A percentile compares a stretch with the other conserved stretches of the same genome.
These are phyloP conservation scores for Acorus gramineus DNA, from an alignment of 106 monocot genomes.

Conservation along the genomic window DNA sequence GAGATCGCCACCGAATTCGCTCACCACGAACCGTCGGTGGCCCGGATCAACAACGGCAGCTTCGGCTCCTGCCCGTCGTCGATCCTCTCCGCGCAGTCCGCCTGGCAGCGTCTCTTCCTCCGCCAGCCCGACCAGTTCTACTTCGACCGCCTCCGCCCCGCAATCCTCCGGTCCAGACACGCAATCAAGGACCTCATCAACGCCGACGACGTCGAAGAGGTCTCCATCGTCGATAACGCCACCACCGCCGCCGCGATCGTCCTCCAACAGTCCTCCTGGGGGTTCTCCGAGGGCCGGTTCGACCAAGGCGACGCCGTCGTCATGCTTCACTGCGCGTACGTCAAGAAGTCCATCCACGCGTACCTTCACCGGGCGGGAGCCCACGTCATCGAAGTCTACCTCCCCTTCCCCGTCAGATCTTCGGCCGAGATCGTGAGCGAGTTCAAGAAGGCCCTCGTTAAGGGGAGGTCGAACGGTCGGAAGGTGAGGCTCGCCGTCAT, in stretches of 20 bases:
- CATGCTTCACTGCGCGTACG: slow-evolving; percentile 27
- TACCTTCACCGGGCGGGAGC: slow-evolving; percentile 18
- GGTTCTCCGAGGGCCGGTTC: slow-evolving; percentile 16
- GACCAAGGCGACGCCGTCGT: slow-evolving; percentile 19
- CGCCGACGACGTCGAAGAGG: slow-evolving; percentile 25
- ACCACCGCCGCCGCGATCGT: slow-evolving; percentile 30
- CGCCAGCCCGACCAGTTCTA: slow-evolving; percentile 27
- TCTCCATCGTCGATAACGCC: slow-evolving; percentile 29
- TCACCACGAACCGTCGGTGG: slow-evolving; percentile 30
- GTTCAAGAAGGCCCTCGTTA: slow-evolving; percentile 22
- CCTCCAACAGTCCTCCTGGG: slow-evolving; percentile 18
- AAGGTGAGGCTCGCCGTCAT: slow-evolving; percentile 28
- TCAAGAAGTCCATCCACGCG: slow-evolving; percentile 21
- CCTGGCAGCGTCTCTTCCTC: slow-evolving; percentile 22
- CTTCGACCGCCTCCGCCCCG: slow-evolving; percentile 19
- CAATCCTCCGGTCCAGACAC: slow-evolving; percentile 13
- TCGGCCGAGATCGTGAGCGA: slow-evolving; percentile 19
- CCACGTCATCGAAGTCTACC: slow-evolving; percentile 20
- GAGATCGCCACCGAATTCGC: slow-evolving; percentile 32
- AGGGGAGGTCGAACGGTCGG: slow-evolving; percentile 11
- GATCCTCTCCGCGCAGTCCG: slow-evolving; percentile 18
- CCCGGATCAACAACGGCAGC: slow-evolving; percentile 47
- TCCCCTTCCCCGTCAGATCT: slow-evolving; percentile 26
- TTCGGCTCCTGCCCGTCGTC: slow-evolving; percentile 39
- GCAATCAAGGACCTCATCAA: slow-evolving; percentile 16